Evolutionary conservation across 768 basidiomycete species (phyloP), one percentile per base, ranked within the genome.

Genomic region (Leccinum olivaceopallidum): DNA sequence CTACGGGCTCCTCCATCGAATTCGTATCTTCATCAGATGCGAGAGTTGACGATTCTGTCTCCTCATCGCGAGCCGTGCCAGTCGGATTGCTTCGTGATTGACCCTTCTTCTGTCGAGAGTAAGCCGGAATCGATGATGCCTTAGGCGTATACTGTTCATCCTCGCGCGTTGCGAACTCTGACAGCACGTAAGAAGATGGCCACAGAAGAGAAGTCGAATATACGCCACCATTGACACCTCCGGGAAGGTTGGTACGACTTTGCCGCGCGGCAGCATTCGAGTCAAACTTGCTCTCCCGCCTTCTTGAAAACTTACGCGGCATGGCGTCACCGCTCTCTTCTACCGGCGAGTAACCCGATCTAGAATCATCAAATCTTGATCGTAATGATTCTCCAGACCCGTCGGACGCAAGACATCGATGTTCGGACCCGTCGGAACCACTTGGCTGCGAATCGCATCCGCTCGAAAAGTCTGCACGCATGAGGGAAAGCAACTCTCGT

Each of bases 281-380:
- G 32, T 62, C 67, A 3, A 18, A n/a, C 37, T 53, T 64, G n/a
- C 39, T 39, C 30, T 56, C 60, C 48, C 61, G 48, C 32, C 48
- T 60, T 10, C 53, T 51, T 8, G 60, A 55, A n/a, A 24, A 37
- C 30, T 34, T 30, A 13, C 32, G 60, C 39, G 47, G 57, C 2
- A 55, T 14, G 13, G 24, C 47, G 26, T 50, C 53, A 13, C 58
- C 53, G 32, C 61, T 54, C 48, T 73, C 69, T n/a, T 70, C 71
- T 24, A 52, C 68, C 4, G 68, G 63, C 16, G 72, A 73, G 59
- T 74, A 71, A 59, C 76, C 76, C 6, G 68, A 72, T 39, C 65
- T 71, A 49, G 71, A 70, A 30, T 73, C 75, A 30, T 69, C 62
- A 10, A 60, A 65, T 13, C 55, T 66, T 4, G 65, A 65, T 16